These are phyloP conservation scores for Aspergillus phoenicis DNA, from an alignment of 2,329 filamentous ascomycete genomes.

Conservation along the genomic window DNA sequence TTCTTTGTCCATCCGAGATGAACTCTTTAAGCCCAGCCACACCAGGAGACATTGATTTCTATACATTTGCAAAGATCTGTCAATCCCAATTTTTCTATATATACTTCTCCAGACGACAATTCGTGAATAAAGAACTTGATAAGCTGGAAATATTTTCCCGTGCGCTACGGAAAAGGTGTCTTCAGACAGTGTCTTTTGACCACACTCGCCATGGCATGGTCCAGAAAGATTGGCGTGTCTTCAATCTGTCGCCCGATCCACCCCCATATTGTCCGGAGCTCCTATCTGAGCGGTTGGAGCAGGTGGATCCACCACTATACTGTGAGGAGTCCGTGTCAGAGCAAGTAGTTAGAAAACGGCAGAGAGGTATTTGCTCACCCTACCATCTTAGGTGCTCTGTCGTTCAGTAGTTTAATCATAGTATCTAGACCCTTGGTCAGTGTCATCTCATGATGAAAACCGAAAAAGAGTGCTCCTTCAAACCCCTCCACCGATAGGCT, in stretches of 20 bases:
- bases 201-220: conserved; percentile 19
- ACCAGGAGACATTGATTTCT: conserved; percentile 14
- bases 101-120: conserved; percentile 23
- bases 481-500: conserved; percentile 17
- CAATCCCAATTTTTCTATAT: conserved; percentile 21
- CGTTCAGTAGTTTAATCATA: conserved; percentile 18
- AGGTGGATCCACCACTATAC: conserved; percentile 20
- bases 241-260: conserved; percentile 19
- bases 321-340: conserved; percentile 13
- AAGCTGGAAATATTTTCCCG: conserved; percentile 16
- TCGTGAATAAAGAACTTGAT: conserved; percentile 19
- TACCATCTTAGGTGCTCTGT: conserved; percentile 10
- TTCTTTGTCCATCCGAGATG: conserved; percentile 20
- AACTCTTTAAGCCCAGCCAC: conserved; percentile 17
- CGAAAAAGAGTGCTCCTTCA: conserved; percentile 20
- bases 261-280: conserved; percentile 19
- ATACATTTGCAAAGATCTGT: conserved; percentile 23
- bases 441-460: conserved; percentile 15
- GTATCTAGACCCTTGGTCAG: conserved; percentile 18
- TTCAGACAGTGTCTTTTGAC: conserved; percentile 18
- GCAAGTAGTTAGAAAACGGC: conserved; percentile 19
- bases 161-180: conserved; percentile 16
- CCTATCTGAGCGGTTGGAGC: conserved; percentile 14
- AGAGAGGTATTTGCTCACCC: conserved; percentile 23
- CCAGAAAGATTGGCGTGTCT: conserved; percentile 21